Conservation (phyloP, 176 grass and related monocot genomes). For the Carex parvula region DNA sequence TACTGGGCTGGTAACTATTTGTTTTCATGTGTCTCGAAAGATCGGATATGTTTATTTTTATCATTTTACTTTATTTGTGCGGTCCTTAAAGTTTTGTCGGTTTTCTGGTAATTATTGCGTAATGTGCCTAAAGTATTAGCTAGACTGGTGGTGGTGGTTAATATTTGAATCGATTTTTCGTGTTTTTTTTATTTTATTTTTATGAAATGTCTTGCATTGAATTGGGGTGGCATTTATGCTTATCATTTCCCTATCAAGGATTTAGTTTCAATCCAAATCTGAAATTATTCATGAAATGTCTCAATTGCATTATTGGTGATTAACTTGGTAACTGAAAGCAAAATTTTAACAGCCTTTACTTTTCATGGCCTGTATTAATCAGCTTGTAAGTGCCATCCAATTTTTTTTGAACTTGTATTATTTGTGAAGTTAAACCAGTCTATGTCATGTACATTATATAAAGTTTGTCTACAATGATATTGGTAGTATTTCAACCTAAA, state of each 20-base stretch:
- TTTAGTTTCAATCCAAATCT: not conserved
- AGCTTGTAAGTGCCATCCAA: not conserved
- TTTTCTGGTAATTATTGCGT: conserved; percentile 12
- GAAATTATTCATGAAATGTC: not conserved
- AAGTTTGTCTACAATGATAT: too few relatives aligned
- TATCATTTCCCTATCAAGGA: not conserved
- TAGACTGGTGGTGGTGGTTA: not conserved
- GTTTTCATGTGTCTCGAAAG: not conserved
- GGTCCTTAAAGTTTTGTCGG: not conserved
- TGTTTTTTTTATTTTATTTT: not conserved
- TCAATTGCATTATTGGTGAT: not conserved
- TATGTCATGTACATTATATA: too few relatives aligned
- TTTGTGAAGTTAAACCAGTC: not conserved
- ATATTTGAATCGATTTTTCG: not conserved
- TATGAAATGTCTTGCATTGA: not conserved
- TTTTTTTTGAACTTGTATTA: not conserved
- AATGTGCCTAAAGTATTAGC: not conserved
- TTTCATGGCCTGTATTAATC: not conserved
- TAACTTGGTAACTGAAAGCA: not conserved
- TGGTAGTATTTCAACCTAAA: too few relatives aligned
- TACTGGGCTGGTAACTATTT: conserved; percentile 28
- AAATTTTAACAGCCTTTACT: not conserved
- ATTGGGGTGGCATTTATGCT: not conserved
- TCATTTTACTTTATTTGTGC: not conserved
- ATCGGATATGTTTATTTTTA: not conserved